Conservation (phyloP, 805 yeast species). For the Cyberlindnera lachancei region DNA sequence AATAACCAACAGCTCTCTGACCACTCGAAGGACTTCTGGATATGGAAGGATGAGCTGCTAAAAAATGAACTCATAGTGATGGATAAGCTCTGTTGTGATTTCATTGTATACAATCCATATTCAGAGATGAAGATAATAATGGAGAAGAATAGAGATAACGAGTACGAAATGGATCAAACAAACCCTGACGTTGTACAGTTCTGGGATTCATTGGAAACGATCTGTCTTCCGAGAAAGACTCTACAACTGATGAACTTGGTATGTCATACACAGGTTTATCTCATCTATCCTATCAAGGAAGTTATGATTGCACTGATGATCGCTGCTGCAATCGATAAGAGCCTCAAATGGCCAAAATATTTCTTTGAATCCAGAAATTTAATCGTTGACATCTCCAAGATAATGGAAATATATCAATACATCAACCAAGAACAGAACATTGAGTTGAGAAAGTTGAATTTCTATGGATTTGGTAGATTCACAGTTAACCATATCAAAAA, state of each 20-base stretch:
- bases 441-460: constrained; percentile 1
- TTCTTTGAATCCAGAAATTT: constrained; percentile 6
- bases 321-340: constrained; percentile 2
- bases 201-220: constrained; percentile 2
- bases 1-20: constrained; percentile 1
- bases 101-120: constrained; percentile 14
- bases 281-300: constrained; percentile 9
- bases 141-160: constrained; percentile 1
- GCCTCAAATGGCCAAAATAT: constrained; percentile 7
- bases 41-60: constrained; percentile 10
- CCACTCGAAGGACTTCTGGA: constrained; percentile 10
- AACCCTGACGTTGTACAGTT: constrained; percentile 1
- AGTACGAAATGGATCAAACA: constrained; percentile 1
- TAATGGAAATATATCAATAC: constrained; percentile 3
- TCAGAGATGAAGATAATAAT: constrained; percentile 1
- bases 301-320: constrained; percentile 6
- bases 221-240: neutral
- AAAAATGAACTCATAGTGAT: constrained; percentile 14
- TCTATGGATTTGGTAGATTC: neutral
- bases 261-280: constrained; percentile 10
- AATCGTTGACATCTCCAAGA: neutral
- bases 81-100: constrained; percentile 21
- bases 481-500: neutral
- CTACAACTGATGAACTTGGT: constrained; percentile 1
- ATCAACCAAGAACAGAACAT: neutral